Conservation (phyloP, 2,329 filamentous ascomycete species). For the Diaporthe sp. region DNA sequence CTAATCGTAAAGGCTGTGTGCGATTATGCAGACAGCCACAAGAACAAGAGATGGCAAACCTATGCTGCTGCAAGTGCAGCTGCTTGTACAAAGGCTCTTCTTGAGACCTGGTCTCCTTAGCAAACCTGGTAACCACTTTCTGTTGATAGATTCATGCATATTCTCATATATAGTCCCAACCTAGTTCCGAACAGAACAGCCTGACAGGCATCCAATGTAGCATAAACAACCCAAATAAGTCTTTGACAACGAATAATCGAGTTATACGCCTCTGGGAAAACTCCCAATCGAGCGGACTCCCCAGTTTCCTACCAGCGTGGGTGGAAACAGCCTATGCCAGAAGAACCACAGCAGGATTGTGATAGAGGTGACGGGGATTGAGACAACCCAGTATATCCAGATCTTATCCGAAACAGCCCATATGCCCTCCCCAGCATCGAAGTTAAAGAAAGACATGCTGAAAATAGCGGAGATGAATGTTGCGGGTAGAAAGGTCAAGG, state of each 20-base stretch:
- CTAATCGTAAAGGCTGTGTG: neutral
- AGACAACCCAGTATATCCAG: constrained; percentile 51
- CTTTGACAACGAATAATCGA: neutral
- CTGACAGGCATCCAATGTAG: too few species aligned
- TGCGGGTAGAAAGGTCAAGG: neutral
- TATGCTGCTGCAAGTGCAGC: constrained; percentile 4
- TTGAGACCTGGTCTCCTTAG: neutral
- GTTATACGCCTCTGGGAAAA: neutral
- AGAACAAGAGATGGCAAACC: neutral
- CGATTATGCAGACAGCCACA: constrained; percentile 15
- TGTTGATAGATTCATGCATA: neutral
- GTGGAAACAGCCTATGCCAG: neutral
- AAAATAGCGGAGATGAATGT: constrained; percentile 4
- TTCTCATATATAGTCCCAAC: neutral
- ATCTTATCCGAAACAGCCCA: constrained; percentile 49
- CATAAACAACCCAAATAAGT: neutral
- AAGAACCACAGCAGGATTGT: constrained; percentile 43
- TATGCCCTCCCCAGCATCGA: constrained; percentile 27
- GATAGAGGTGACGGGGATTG: constrained; percentile 45
- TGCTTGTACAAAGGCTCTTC: neutral
- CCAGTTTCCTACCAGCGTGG: neutral
- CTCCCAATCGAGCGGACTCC: too few species aligned
- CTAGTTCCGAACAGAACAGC: neutral
- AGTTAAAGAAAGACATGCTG: constrained; percentile 14
- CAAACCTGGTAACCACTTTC: rapidly evolving